These are phyloP conservation scores for Iris macrosiphon DNA, from an alignment of 106 monocot species.

Conservation along the genomic window DNA sequence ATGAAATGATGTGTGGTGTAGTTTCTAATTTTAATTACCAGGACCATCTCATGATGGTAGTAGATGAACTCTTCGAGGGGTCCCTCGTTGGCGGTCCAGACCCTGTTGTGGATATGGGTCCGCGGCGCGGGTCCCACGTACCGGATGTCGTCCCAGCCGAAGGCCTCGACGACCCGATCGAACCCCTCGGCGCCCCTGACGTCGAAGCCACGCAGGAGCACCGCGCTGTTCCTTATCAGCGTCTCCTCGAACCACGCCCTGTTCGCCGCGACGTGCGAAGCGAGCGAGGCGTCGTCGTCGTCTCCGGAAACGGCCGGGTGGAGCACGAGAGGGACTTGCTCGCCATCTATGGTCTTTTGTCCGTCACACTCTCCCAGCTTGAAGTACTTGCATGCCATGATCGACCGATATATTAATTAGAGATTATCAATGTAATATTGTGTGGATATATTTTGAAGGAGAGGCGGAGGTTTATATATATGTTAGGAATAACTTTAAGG, in stretches of 20 bases:
- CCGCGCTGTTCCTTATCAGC: conserved; percentile 15
- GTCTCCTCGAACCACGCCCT: conserved; percentile 18
- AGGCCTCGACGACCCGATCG: conserved; percentile 25
- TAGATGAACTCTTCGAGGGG: conserved; percentile 26
- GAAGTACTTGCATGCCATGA: too few relatives aligned
- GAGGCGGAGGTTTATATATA: too few relatives aligned
- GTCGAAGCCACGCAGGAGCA: conserved; percentile 32
- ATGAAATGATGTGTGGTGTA: too few relatives aligned
- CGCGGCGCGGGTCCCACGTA: conserved; percentile 29
- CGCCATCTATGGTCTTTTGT: conserved; percentile 26
- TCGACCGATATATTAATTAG: too few relatives aligned
- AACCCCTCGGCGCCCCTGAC: conserved; percentile 25
- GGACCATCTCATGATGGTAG: conserved; percentile 39
- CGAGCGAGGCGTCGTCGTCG: background rate
- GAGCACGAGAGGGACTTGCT: conserved; percentile 18
- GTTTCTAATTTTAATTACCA: too few relatives aligned
- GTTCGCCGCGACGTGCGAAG: conserved; percentile 4
- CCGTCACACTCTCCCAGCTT: conserved; percentile 25
- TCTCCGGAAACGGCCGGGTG: background rate
- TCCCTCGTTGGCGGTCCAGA: conserved; percentile 35
- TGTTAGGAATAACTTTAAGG: too few relatives aligned
- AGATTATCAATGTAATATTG: too few relatives aligned
- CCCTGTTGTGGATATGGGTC: conserved; percentile 19
- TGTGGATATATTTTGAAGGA: too few relatives aligned
- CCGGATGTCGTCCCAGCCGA: conserved; percentile 26